A percentile compares a stretch with the other conserved stretches of the same genome.
These are phyloP conservation scores for Annona squamosa DNA, from an alignment of 164 flowering plant genomes.

Conservation along the genomic window DNA sequence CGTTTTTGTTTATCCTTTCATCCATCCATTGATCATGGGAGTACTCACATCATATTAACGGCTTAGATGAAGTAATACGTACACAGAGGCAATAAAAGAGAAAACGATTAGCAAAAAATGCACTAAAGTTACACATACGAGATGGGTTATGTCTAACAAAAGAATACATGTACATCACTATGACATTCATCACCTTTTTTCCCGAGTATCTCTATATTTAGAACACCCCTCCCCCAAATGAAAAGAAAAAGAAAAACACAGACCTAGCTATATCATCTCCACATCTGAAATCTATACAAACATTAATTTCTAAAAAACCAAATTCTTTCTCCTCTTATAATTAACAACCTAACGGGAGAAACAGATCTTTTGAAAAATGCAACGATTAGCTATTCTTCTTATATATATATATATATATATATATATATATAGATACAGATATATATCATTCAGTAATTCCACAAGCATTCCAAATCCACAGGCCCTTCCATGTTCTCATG, in stretches of 20 bases:
- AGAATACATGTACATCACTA: conserved; percentile 21
- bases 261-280: conserved; percentile 6
- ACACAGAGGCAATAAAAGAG: not conserved
- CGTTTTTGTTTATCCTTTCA: no score
- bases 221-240: no score
- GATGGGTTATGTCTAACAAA: conserved; percentile 14
- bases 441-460: conserved; percentile 30
- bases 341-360: not conserved
- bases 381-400: not conserved
- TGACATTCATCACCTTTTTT: not conserved
- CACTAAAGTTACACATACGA: conserved; percentile 2
- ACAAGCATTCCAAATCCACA: conserved; percentile 33
- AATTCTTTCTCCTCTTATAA: not conserved
- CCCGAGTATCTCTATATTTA: not conserved
- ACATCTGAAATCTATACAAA: conserved; percentile 17
- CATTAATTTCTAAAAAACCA: conserved; percentile 1
- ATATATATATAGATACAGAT: no score
- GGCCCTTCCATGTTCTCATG: conserved; percentile 22
- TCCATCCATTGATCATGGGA: no score
- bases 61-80: no score
- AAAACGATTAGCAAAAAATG: not conserved
- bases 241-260: not conserved
- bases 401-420: no score
- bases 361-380: no score
- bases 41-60: no score